phyloP scores from a whole-genome alignment of 2,329 filamentous ascomycete species.

The Alternaria sp. region DNA sequence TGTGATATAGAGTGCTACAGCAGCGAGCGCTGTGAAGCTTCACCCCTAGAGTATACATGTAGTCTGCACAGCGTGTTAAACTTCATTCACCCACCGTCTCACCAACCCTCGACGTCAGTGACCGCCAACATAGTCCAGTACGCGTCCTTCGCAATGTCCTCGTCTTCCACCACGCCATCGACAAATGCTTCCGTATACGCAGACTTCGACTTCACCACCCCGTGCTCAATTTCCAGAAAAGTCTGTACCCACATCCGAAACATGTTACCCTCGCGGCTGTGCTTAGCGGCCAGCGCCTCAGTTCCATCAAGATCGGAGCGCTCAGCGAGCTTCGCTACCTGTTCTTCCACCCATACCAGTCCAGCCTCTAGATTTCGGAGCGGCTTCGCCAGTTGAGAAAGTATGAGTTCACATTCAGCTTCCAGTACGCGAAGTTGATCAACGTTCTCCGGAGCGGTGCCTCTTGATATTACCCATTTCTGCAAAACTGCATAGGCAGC shows the following conservation, averaged over 20 bases:
- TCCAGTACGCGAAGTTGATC: background rate
- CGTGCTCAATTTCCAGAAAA: slow-evolving; percentile 10
- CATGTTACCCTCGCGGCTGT: slow-evolving; percentile 9
- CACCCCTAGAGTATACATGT: background rate
- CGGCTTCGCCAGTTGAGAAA: background rate
- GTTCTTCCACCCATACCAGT: slow-evolving; percentile 4
- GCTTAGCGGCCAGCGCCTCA: background rate
- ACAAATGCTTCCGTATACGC: slow-evolving; percentile 3
- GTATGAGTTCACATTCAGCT: background rate
- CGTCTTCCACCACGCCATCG: background rate
- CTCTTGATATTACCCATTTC: background rate
- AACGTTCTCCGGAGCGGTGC: background rate
- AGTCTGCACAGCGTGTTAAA: background rate
- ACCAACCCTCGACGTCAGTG: background rate
- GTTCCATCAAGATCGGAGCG: background rate
- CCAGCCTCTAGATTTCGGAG: background rate
- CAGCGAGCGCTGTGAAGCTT: background rate
- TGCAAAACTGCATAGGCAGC: background rate
- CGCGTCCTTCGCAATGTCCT: background rate
- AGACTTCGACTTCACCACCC: background rate
- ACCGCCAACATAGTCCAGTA: background rate
- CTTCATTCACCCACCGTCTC: background rate
- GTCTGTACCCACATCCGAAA: slow-evolving; percentile 12
- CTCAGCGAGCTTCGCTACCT: background rate
- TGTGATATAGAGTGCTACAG: background rate